Evolutionary conservation across 2,329 filamentous ascomycete species (phyloP), one percentile per base, ranked within the genome.

Genomic region (Sarocladium strictum): DNA sequence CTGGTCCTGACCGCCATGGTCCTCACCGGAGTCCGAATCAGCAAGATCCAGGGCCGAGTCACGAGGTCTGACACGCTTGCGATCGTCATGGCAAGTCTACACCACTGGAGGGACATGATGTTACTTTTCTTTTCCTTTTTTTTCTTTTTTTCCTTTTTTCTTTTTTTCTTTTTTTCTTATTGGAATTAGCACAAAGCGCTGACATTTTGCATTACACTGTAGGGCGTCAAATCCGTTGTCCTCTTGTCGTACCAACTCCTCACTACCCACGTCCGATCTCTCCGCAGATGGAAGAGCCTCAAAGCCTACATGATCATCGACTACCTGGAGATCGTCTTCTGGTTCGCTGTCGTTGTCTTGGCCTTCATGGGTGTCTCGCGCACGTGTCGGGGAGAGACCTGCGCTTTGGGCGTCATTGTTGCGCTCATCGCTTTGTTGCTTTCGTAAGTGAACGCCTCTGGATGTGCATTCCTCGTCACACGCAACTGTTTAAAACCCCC

Each of bases 311-410:
- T 59, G 0, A 55, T 65, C 1, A 54, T 64, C 15, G 64, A 64
- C 53, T 59, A 60, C 0, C 43, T 64, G 9, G 63, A 65, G 24
- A 58, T 62, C 1, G 12, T 63, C 7, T 65, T 65, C 24, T 65
- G 64, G 63, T 56, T 57, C 43, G 64, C 60, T 0, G 62, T 67
- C 1, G 50, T 63, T 24, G 59, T 64, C 1, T 29, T 66, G n/a
- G 56, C 57, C 0, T 59, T 64, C 1, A 58, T 55, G 7, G 59
- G 57, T 0, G 54, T 59, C 9, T 40, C 51, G 33, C 4, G 51
- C 7, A 23, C 9, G 19, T 45, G 40, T 15, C 17, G 9, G 19
- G 40, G 40, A 6, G 40, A 23, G 11, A 24, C 11, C 10, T 45
- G 40, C 21, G 40, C 17, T 9, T 26, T 45, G 40, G 23, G 40